Base-by-base conservation (phyloP, 179 eudicot species). In the Patellifolia procumbens region DNA sequence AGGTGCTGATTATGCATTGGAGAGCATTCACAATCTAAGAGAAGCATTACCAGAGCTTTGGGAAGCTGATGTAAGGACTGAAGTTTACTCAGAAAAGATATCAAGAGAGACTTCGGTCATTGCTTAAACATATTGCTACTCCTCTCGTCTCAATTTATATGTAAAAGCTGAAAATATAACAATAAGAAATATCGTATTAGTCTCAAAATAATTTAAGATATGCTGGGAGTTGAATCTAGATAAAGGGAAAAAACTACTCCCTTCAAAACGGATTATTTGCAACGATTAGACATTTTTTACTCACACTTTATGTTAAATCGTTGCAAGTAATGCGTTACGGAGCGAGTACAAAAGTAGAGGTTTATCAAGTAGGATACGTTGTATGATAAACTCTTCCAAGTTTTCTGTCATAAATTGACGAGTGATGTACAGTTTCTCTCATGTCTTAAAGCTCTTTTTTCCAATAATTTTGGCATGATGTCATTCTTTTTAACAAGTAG, bases 21-120 rank as follows among this genome's bases (percentile, higher is more conserved):
- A 94, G 73, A 92, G 92, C 83, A 92, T 94, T 70, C 98, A 94
- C 75, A 94, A 94, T 74, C 72, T 94, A 26, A 84, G 80, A 74
- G 98, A 92, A 82, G 98, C 97, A 34, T 43, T 94, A 56, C 98
- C 97, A 0, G 91, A 94, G 78, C 89, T 94, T 1, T 90, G 98
- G 96, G 90, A 85, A 43, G 58, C 84, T 37, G 86, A 85, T 42
- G 76, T 81, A 71, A 77, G 70, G 34, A 64, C 79, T 10, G 93
- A 85, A 72, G 87, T 86, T 64, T 87, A 89, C 80, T 55, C 86
- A 0, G 89, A 84, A 26, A 81, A 82, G 45, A 80, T 92, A 68
- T 68, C 88, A 0, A 90, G 85, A 46, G 98, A 92, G 84, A 85
- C 97, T 63, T 74, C 91, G 20, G 97, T 94, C 28, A 88, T 88